A percentile compares a stretch with the other conserved stretches of the same genome.
These are phyloP conservation scores for Amniculicola lignicola DNA, from an alignment of 495 filamentous ascomycete species.

Conservation along the genomic window DNA sequence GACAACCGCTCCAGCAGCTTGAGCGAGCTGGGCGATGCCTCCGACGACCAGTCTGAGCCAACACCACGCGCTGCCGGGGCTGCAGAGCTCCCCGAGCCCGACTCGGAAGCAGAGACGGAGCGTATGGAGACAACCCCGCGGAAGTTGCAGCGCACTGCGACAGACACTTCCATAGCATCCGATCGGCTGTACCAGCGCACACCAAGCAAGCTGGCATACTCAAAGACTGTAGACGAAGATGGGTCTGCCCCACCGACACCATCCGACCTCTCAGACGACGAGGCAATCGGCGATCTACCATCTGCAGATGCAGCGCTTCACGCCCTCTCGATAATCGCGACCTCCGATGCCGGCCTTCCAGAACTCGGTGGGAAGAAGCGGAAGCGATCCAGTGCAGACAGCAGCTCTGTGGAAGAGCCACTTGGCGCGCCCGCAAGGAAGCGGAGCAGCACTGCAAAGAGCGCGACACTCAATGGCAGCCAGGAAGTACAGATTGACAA, in stretches of 20 bases:
- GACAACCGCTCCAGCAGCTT: conserved; percentile 64
- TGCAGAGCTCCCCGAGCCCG: conserved; percentile 56
- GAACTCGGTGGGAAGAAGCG: conserved; percentile 43
- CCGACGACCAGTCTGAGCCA: conserved; percentile 55
- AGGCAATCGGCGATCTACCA: background rate
- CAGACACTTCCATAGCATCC: conserved; percentile 21
- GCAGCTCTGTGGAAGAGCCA: conserved; percentile 40
- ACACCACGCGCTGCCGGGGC: conserved; percentile 16
- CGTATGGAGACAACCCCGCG: conserved; percentile 88
- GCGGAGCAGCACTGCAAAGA: conserved; percentile 52
- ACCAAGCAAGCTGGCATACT: conserved; percentile 39
- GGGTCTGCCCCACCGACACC: conserved; percentile 25
- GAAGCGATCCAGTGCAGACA: conserved; percentile 45
- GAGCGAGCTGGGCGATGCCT: conserved; percentile 85
- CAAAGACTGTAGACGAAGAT: conserved; percentile 20
- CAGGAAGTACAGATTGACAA: conserved; percentile 14
- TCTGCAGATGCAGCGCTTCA: conserved; percentile 11
- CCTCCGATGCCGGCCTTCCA: conserved; percentile 30
- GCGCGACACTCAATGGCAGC: conserved; percentile 15
- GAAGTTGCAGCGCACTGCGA: conserved; percentile 46
- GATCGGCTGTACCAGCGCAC: conserved; percentile 36
- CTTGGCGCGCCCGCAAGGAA: conserved; percentile 55
- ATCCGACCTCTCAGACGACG: background rate
- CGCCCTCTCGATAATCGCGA: conserved; percentile 22
- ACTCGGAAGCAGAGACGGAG: conserved; percentile 98